A percentile compares a stretch with the other conserved stretches of the same genome.
These are phyloP conservation scores for Lactarius sp. DNA, from an alignment of 768 basidiomycete species.

Conservation along the genomic window DNA sequence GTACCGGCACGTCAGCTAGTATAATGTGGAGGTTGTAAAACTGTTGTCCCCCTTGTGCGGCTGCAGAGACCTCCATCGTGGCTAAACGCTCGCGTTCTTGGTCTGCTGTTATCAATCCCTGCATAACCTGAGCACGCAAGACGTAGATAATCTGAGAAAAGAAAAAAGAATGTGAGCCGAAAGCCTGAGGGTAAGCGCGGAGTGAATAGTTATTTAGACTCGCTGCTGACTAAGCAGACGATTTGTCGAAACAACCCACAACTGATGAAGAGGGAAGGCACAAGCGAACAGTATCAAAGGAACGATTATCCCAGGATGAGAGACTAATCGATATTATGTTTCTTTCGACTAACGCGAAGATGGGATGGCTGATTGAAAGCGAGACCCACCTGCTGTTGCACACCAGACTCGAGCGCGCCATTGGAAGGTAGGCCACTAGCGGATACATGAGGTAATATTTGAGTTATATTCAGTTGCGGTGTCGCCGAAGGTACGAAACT, in stretches of 20 bases:
- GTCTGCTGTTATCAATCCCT: constrained; percentile 9
- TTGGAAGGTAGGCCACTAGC: constrained; percentile 2
- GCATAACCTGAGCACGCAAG: neutral
- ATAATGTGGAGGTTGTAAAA: neutral
- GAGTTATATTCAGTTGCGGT: constrained; percentile 10
- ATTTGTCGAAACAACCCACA: constrained; percentile 17
- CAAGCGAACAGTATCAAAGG: neutral
- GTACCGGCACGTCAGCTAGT: neutral
- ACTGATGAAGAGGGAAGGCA: constrained; percentile 16
- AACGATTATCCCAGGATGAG: neutral
- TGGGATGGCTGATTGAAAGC: neutral
- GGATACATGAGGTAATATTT: constrained; percentile 12
- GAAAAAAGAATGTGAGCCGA: constrained; percentile 3
- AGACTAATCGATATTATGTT: neutral
- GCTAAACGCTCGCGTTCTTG: constrained; percentile 10
- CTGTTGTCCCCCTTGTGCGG: neutral
- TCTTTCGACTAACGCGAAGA: neutral
- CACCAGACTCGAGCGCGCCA: neutral
- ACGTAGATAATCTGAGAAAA: neutral
- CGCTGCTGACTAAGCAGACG: constrained; percentile 21
- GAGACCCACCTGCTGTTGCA: constrained; percentile 18
- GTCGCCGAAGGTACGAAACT: constrained; percentile 6
- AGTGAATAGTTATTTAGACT: neutral
- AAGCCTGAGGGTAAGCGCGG: neutral
- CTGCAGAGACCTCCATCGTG: neutral